Percentiles rank a stretch among this genome's conserved stretches.
phyloP scores from a whole-genome alignment of 140 eudicot genomes.

The Erigeron philadelphicus region DNA sequence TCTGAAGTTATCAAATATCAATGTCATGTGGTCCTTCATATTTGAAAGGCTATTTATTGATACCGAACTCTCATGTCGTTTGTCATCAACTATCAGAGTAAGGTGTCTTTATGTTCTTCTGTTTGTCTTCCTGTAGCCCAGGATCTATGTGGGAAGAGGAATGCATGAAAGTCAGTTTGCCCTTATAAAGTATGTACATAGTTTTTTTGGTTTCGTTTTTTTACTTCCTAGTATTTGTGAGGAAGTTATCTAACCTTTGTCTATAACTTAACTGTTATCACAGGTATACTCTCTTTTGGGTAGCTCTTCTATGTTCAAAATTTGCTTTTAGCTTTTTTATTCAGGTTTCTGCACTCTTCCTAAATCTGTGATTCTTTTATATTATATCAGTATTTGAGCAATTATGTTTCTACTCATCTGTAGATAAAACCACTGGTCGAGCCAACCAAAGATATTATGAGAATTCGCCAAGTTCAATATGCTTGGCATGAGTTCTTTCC shows the following conservation, averaged over 20 bases:
- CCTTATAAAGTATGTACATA: conserved; percentile 60
- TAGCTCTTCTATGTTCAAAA: conserved; percentile 63
- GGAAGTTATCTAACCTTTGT: conserved; percentile 15
- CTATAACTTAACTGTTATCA: conserved; percentile 10
- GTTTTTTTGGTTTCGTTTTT: not conserved
- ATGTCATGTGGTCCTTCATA: too few relatives aligned
- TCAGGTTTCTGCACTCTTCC: conserved; percentile 45
- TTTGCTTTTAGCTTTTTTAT: conserved; percentile 69
- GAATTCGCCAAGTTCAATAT: conserved; percentile 58
- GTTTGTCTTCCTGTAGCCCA: conserved; percentile 55
- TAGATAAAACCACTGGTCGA: conserved; percentile 78
- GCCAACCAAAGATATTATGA: conserved; percentile 87
- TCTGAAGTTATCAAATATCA: too few relatives aligned
- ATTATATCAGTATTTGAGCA: conserved; percentile 21
- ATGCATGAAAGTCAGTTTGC: conserved; percentile 99
- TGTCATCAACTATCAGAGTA: not conserved
- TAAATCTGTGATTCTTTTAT: conserved; percentile 10
- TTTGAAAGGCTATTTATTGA: too few relatives aligned
- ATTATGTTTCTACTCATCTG: conserved; percentile 16
- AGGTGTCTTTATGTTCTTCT: conserved; percentile 5
- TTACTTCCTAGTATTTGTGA: conserved; percentile 18
- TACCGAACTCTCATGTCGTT: not conserved
- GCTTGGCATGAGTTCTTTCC: conserved; percentile 98
- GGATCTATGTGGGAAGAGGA: conserved; percentile 96
- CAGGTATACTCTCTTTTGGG: conserved; percentile 94